These are phyloP conservation scores for Croton setiger DNA, from an alignment of 441 rosid species.

Conservation along the genomic window DNA sequence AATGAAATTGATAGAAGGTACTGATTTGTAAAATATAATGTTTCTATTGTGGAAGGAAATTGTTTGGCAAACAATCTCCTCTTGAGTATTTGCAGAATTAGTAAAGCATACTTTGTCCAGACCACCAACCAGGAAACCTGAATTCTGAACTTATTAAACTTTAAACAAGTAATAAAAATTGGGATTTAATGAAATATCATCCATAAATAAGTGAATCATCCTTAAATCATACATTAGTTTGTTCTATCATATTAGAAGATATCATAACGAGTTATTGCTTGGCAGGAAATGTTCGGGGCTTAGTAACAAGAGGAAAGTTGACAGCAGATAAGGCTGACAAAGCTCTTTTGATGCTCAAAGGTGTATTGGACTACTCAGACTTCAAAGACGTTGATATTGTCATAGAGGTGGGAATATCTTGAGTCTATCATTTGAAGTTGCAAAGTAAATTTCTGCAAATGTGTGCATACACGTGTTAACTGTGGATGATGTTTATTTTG, in stretches of 20 bases:
- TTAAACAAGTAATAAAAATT: neutral
- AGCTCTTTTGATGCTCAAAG: slow-evolving; percentile 75
- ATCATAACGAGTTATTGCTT: slow-evolving; percentile 19
- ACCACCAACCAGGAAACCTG: neutral
- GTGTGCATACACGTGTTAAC: neutral
- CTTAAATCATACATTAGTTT: neutral
- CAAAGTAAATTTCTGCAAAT: neutral
- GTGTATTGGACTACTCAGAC: slow-evolving; percentile 75
- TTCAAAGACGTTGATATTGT: slow-evolving; percentile 93
- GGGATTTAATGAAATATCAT: neutral
- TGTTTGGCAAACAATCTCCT: too few relatives aligned
- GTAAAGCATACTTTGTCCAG: neutral
- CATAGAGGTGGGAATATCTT: slow-evolving; percentile 61
- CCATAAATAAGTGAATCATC: neutral
- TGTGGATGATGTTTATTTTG: neutral
- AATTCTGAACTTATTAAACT: neutral
- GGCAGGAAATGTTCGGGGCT: slow-evolving; percentile 70
- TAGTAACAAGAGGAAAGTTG: slow-evolving; percentile 70
- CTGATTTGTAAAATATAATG: neutral
- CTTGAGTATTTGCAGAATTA: too few relatives aligned
- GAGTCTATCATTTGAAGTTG: neutral
- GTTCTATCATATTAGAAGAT: slow-evolving; percentile 11
- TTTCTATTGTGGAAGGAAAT: too few relatives aligned
- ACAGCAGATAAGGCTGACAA: slow-evolving; percentile 66
- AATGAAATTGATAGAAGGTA: slow-evolving; percentile 74